Conservation (phyloP, 2,329 filamentous ascomycete genomes). For the Fusarium sp. region DNA sequence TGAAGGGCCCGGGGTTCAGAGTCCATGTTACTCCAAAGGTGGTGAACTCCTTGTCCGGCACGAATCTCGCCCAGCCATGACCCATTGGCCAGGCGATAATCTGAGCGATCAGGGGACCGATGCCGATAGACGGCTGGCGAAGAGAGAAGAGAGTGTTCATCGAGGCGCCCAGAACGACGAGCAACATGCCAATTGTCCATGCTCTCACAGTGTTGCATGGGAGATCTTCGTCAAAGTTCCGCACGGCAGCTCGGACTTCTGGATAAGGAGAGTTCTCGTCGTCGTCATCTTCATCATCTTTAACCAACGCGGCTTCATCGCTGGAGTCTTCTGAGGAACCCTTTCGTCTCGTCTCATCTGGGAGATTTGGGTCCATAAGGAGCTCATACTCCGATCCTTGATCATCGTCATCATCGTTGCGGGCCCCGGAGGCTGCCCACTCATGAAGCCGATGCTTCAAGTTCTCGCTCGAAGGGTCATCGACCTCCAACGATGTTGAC, state of each 20-base stretch:
- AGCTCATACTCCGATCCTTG: constrained; percentile 69
- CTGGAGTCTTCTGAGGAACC: constrained; percentile 20
- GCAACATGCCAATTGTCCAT: constrained; percentile 73
- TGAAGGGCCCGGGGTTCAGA: constrained; percentile 79
- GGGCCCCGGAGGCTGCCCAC: constrained; percentile 59
- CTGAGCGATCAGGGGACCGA: constrained; percentile 74
- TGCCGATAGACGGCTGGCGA: constrained; percentile 72
- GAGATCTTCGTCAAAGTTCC: constrained; percentile 75
- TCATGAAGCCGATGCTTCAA: constrained; percentile 56
- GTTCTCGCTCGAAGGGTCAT: constrained; percentile 43
- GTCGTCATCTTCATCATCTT: constrained; percentile 54
- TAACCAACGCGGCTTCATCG: constrained; percentile 46
- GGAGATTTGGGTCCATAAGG: constrained; percentile 69
- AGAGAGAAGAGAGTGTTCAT: constrained; percentile 77
- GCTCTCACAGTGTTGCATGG: constrained; percentile 78
- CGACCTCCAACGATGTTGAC: constrained; percentile 49
- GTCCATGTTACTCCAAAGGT: constrained; percentile 70
- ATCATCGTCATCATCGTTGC: constrained; percentile 62
- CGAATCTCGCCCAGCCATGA: constrained; percentile 70
- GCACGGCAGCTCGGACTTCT: constrained; percentile 76
- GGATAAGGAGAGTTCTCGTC: constrained; percentile 73
- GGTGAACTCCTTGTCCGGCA: constrained; percentile 66
- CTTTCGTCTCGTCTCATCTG: constrained; percentile 56
- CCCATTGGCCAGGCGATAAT: constrained; percentile 77
- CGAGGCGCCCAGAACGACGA: constrained; percentile 71